Conservation (phyloP, 495 filamentous ascomycete genomes). For the Penicillium verhagenii region DNA sequence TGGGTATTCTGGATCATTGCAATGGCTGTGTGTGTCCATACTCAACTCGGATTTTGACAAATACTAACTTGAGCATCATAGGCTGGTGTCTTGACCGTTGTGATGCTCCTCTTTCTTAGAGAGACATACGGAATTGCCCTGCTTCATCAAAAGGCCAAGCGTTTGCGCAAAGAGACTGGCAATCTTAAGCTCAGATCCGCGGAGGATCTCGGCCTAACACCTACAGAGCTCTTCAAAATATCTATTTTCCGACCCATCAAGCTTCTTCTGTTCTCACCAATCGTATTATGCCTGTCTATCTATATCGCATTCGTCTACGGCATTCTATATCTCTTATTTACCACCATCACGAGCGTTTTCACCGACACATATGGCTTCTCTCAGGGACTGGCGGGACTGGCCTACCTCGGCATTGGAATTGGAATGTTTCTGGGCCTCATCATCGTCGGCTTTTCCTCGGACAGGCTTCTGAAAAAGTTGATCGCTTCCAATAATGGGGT, state of each 20-base stretch:
- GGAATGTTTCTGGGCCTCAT: neutral
- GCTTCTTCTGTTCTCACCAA: conserved; percentile 44
- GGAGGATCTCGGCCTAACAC: neutral
- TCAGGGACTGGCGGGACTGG: conserved; percentile 4
- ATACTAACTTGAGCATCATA: neutral
- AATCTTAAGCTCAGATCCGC: neutral
- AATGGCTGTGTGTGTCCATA: neutral
- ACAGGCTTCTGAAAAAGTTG: neutral
- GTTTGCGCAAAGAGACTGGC: neutral
- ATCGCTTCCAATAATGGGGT: neutral
- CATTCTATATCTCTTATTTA: conserved; percentile 60
- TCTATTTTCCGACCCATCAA: conserved; percentile 2
- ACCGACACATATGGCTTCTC: conserved; percentile 48
- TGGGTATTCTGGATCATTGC: neutral
- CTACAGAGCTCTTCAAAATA: conserved; percentile 3
- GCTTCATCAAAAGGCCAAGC: neutral
- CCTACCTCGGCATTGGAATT: conserved; percentile 10
- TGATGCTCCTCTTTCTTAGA: neutral
- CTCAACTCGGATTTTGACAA: neutral
- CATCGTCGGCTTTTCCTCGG: neutral
- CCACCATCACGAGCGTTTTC: conserved; percentile 56
- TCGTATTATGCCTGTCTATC: conserved; percentile 55
- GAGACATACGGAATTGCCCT: neutral
- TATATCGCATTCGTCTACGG: conserved; percentile 62
- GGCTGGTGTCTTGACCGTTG: neutral